Evolutionary conservation across 2,329 filamentous ascomycete species (phyloP).

Genomic region (Claviceps citrina): DNA sequence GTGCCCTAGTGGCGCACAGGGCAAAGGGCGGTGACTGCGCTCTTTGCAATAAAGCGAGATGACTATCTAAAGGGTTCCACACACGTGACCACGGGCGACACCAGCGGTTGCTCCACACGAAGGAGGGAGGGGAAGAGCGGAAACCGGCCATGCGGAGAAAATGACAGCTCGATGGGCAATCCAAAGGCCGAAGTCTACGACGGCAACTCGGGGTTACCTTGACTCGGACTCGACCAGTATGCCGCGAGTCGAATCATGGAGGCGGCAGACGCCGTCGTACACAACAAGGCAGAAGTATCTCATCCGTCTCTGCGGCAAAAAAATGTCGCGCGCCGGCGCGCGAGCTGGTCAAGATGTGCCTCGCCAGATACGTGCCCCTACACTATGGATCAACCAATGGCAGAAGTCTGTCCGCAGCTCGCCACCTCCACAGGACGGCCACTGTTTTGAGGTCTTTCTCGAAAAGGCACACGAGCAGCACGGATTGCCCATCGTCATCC

Average conservation of each 20-base stretch:
- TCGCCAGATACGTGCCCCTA: conserved; percentile 13
- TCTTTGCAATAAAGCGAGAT: too few relatives aligned
- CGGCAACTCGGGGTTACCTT: conserved; percentile 17
- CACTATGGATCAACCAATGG: conserved; percentile 12
- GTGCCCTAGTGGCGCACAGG: too few relatives aligned
- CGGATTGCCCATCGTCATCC: conserved; percentile 5
- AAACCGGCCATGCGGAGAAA: conserved; percentile 6
- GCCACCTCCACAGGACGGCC: conserved; percentile 8
- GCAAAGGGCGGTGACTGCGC: too few relatives aligned
- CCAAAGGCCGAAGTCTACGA: conserved; percentile 9
- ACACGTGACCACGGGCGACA: too few relatives aligned
- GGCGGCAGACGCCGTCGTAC: conserved; percentile 29
- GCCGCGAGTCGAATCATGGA: background rate
- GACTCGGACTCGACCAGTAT: conserved; percentile 22
- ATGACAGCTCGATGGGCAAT: background rate
- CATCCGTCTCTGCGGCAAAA: conserved; percentile 13
- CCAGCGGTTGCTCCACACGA: background rate
- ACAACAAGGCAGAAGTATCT: conserved; percentile 24
- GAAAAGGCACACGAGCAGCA: conserved; percentile 9
- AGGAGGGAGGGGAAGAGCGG: background rate
- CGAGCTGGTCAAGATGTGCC: conserved; percentile 13
- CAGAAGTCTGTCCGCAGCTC: background rate
- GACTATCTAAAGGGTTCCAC: too few relatives aligned
- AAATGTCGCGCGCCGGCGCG: conserved; percentile 17
- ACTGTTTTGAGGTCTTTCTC: conserved; percentile 17